Base-by-base conservation (phyloP, 805 yeast genomes). In the Candida quercuum region DNA sequence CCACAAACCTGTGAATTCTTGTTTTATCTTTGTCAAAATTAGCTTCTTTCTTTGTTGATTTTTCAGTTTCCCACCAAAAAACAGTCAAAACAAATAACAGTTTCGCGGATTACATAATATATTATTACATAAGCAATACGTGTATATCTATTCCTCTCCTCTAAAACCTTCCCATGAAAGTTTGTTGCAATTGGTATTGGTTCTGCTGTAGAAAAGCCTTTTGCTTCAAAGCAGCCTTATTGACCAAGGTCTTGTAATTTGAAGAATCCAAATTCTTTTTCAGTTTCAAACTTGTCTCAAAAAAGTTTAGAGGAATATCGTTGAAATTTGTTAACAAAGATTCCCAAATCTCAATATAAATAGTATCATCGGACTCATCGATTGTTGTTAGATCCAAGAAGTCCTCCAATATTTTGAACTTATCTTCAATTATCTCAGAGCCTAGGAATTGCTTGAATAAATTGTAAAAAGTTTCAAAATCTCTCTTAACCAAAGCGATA, bases 401-500 rank as follows among this genome's bases (percentile, higher is more conserved):
- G 39, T 69, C 69, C 49, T 82, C 89, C 57, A 84, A 67, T 12
- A 82, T 65, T 38, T 66, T 64, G 54, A 83, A 75, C 39, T 72
- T 72, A 16, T 63, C 61, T 41, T 70, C 72, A 28, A 77, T 65
- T 39, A 58, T 60, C 11, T 61, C 67, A 36, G 65, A 59, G 27
- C 61, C 61, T 36, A 64, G 52, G 39, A 64, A 68, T 31, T 69
- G 64, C 3, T 69, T 64, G 47, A 84, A 80, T 19, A 74, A 57
- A 24, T 67, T 70, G 52, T 69, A 76, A 29, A 84, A 68, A 22
- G 65, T 56, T 40, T 72, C 74, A 28, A 80, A 75, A 60, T 85
- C 93, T 42, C 74, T 61, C 42, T 76, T 73, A 46, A 84, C 69
- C 31, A 74, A 69, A 11, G 72, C 76, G 32, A 69, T 52, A 52